These are phyloP conservation scores for Diaporthe batatas DNA, from an alignment of 2,329 filamentous ascomycete genomes.

Conservation along the genomic window DNA sequence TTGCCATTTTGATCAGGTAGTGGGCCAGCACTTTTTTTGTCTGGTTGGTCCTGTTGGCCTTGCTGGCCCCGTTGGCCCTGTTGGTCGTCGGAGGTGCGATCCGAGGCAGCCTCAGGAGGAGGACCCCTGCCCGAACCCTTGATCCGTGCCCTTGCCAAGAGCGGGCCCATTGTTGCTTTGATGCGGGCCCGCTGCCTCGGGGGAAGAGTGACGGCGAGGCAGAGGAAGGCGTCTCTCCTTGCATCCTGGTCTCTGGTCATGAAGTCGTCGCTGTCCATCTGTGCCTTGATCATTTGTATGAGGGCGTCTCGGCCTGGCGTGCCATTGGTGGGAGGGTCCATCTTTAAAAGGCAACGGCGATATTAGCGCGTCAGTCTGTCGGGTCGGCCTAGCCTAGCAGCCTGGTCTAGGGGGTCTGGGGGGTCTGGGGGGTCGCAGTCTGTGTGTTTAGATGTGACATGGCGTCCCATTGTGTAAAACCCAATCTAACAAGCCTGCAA, in stretches of 20 bases:
- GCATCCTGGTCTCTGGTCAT: constrained; percentile 31
- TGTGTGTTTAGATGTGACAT: constrained; percentile 31
- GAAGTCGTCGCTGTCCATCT: constrained; percentile 38
- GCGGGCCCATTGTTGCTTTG: constrained; percentile 34
- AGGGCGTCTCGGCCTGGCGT: constrained; percentile 35
- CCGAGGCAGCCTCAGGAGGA: constrained; percentile 8
- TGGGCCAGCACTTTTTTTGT: neutral
- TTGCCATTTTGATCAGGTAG: constrained; percentile 1
- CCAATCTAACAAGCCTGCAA: constrained; percentile 19
- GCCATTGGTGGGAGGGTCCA: constrained; percentile 40
- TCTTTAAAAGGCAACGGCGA: constrained; percentile 34
- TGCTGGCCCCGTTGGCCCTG: constrained; percentile 1
- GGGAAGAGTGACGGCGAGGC: constrained; percentile 40
- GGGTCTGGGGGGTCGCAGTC: constrained; percentile 20
- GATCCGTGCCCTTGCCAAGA: constrained; percentile 39
- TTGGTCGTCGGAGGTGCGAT: constrained; percentile 6
- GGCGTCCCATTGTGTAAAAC: constrained; percentile 26
- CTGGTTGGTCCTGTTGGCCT: constrained; percentile 9
- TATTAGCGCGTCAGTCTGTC: constrained; percentile 30
- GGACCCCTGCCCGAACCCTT: constrained; percentile 37
- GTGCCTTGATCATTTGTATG: constrained; percentile 38
- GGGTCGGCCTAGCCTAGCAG: constrained; percentile 27
- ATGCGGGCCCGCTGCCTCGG: constrained; percentile 37
- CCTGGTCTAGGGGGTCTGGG: too few species aligned
- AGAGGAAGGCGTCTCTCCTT: constrained; percentile 42